Evolutionary conservation across 306 rosid species (phyloP).

Genomic region (Trifolium dubium): DNA sequence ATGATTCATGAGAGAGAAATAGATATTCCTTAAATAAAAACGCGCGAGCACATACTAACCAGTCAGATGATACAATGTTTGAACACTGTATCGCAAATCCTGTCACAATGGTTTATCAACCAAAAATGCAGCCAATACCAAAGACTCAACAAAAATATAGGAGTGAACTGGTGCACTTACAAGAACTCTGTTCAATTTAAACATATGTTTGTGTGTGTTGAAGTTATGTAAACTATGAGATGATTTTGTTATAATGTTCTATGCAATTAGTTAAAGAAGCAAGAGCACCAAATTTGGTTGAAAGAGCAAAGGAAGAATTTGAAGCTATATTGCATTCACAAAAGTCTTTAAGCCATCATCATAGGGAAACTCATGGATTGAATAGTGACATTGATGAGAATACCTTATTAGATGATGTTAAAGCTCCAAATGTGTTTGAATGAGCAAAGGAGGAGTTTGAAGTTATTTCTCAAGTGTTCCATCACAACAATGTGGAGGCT

Average conservation of each 20-base stretch:
- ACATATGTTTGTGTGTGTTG: neutral
- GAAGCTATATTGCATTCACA: slow-evolving; percentile 57
- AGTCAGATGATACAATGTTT: too few species aligned
- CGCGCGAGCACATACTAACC: too few species aligned
- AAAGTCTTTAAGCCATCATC: slow-evolving; percentile 36
- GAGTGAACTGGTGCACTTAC: too few species aligned
- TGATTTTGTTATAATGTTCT: slow-evolving; percentile 7
- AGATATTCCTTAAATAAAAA: too few species aligned
- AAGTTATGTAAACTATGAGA: slow-evolving; percentile 21
- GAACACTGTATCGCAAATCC: too few species aligned
- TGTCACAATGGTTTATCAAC: too few species aligned
- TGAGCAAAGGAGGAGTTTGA: slow-evolving; percentile 71
- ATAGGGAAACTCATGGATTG: slow-evolving; percentile 56
- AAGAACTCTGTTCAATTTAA: too few species aligned
- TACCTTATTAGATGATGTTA: slow-evolving; percentile 55
- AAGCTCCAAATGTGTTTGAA: slow-evolving; percentile 72
- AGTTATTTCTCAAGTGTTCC: slow-evolving; percentile 60
- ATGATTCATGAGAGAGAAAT: too few species aligned
- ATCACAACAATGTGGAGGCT: slow-evolving; percentile 54
- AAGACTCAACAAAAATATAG: too few species aligned
- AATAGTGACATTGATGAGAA: slow-evolving; percentile 45
- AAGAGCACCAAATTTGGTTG: slow-evolving; percentile 53
- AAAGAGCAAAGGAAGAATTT: slow-evolving; percentile 62
- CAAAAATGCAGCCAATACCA: too few species aligned
- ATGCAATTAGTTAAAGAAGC: slow-evolving; percentile 46